Evolutionary conservation across 371 early-diverging fungal genomes (phyloP), one percentile per base, ranked within the genome.

Genomic region (Catenaria anguillulae): DNA sequence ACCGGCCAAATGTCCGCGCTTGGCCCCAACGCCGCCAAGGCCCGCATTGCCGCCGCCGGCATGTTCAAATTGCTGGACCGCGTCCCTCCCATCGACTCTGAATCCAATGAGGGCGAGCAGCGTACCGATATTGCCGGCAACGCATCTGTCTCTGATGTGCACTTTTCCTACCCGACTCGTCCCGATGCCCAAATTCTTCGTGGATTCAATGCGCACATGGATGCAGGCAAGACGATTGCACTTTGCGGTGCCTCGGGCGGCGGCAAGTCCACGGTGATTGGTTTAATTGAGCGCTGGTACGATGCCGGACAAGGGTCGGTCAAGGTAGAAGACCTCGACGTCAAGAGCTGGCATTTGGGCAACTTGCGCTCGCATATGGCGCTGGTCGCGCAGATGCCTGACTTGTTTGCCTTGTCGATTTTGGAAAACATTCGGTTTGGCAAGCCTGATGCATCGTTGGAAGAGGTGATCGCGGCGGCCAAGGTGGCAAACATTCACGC

Each of bases 321-420:
- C 24, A 68, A 68, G 3, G 63, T 89, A 21, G 88, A 93, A 65
- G 80, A 80, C 34, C 64, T 73, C 40, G 80, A 89, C 64, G 79
- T 88, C 61, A 71, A 73, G 55, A 74, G 77, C 33, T 79, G 85
- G 66, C 48, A 66, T 48, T 67, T 87, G 42, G 68, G 70, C 31
- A 77, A 81, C 46, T 70, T 89, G 17, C 82, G 92, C 54, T 65
- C 77, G 13, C 77, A 84, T 56, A 79, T 93, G 71, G 84, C 87
- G 2, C 70, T 92, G 33, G 92, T 94, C 8, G 80, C 84, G 43
- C 96, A 97, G 73, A 93, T 93, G 69, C 91, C 91, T 15, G 74
- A 79, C 12, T 71, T 93, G 37, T 91, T 93, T 68, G 83, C 84
- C 67, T 70, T 82, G 65, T 78, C 87, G 0, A 83, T 93, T 65